Percentiles rank a stretch among this genome's conserved stretches.
These are phyloP conservation scores for Thamnidium elegans DNA, from an alignment of 192 early-diverging fungal genomes.

Conservation along the genomic window DNA sequence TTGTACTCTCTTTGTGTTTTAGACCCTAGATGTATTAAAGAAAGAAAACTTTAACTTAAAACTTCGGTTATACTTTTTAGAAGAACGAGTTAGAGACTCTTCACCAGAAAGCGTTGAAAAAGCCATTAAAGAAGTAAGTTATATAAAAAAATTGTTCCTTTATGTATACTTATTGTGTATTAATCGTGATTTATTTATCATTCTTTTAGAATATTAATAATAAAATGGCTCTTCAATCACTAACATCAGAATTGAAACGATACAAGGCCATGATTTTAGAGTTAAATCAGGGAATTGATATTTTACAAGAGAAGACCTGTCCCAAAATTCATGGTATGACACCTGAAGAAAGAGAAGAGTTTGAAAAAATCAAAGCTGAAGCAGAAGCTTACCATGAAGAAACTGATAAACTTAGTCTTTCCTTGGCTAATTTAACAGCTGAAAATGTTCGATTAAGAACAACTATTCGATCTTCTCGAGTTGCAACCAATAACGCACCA, in stretches of 20 bases:
- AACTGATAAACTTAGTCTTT: constrained; percentile 24
- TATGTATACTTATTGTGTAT: neutral
- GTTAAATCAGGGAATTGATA: constrained; percentile 43
- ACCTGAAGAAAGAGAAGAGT: constrained; percentile 37
- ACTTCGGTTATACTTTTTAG: constrained; percentile 51
- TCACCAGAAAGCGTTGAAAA: constrained; percentile 55
- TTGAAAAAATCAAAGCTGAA: constrained; percentile 25
- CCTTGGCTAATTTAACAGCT: constrained; percentile 22
- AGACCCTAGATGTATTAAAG: constrained; percentile 54
- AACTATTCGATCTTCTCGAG: neutral
- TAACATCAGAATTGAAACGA: constrained; percentile 44
- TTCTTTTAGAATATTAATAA: constrained; percentile 48
- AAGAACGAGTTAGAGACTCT: constrained; percentile 46
- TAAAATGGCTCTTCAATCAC: constrained; percentile 45
- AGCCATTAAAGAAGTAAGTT: constrained; percentile 48
- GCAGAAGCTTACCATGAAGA: constrained; percentile 21
- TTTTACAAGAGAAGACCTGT: constrained; percentile 39
- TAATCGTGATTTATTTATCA: too few species aligned
- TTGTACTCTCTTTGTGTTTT: neutral
- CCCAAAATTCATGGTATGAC: constrained; percentile 42
- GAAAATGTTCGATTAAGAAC: constrained; percentile 13
- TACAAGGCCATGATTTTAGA: constrained; percentile 47
- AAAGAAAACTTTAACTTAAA: constrained; percentile 58
- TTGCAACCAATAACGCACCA: neutral
- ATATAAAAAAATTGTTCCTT: neutral